These are phyloP conservation scores for Starmerella apis DNA, from an alignment of 805 yeast species.

Conservation along the genomic window DNA sequence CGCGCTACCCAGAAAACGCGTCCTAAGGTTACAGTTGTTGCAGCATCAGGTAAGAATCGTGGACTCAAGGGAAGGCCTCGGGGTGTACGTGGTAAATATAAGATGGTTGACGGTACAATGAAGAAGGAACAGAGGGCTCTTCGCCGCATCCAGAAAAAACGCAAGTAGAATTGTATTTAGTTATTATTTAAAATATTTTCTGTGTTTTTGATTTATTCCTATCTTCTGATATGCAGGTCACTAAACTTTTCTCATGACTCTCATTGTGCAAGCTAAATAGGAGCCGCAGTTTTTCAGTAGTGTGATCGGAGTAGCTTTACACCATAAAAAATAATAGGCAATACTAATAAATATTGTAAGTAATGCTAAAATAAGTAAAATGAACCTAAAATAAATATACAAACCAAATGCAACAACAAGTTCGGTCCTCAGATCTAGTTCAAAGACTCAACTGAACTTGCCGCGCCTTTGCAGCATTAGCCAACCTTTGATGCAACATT, in stretches of 20 bases:
- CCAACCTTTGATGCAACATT: background rate
- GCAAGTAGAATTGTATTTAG: conserved; percentile 41
- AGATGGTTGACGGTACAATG: conserved; percentile 97
- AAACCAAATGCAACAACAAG: too few relatives aligned
- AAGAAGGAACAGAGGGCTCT: conserved; percentile 95
- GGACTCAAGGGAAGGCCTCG: conserved; percentile 91
- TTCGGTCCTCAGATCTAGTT: too few relatives aligned
- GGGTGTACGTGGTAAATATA: conserved; percentile 94
- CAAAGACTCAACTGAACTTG: background rate
- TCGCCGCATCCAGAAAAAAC: conserved; percentile 78
- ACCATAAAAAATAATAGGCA: too few relatives aligned
- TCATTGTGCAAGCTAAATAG: background rate
- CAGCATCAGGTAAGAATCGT: conserved; percentile 73
- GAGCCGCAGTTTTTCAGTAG: too few relatives aligned
- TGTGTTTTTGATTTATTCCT: too few relatives aligned
- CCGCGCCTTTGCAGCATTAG: background rate
- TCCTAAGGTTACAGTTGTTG: conserved; percentile 81
- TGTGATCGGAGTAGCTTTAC: too few relatives aligned
- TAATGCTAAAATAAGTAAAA: background rate
- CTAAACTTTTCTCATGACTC: background rate
- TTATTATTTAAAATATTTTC: background rate
- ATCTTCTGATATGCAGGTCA: too few relatives aligned
- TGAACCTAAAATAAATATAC: background rate
- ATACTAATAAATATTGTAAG: too few relatives aligned
- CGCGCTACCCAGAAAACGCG: conserved; percentile 55